Conservation (phyloP, 1,284 basidiomycete species). For the Mycena citricolor region DNA sequence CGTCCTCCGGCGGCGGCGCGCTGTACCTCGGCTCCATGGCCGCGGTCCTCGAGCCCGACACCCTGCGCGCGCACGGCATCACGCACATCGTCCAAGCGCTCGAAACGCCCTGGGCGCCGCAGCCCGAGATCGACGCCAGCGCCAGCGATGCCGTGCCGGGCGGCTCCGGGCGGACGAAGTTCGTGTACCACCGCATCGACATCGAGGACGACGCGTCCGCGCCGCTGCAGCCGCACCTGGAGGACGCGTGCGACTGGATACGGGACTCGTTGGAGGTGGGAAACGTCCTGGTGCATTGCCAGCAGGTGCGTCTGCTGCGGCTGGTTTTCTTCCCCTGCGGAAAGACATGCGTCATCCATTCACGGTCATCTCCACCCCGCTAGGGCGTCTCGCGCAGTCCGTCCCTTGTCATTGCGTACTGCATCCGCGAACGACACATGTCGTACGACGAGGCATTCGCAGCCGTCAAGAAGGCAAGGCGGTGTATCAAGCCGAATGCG, state of each 20-base stretch:
- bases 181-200: constrained; percentile 61
- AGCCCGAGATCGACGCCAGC: constrained; percentile 43
- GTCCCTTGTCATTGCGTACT: constrained; percentile 66
- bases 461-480: constrained; percentile 56
- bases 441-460: constrained; percentile 61
- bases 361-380: constrained; percentile 1
- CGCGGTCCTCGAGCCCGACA: constrained; percentile 49
- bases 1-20: constrained; percentile 33
- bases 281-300: constrained; percentile 66
- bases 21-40: constrained; percentile 58
- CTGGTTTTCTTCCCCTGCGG: constrained; percentile 8
- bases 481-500: constrained; percentile 70
- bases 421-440: constrained; percentile 65
- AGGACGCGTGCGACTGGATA: constrained; percentile 56
- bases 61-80: constrained; percentile 50
- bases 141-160: no score
- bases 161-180: constrained; percentile 56
- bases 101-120: constrained; percentile 67
- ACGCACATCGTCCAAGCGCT: constrained; percentile 68
- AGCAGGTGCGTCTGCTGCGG: constrained; percentile 49
- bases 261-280: constrained; percentile 50
- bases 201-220: constrained; percentile 57
- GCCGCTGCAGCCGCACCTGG: constrained; percentile 53
- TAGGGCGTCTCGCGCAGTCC: constrained; percentile 69
- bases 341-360: constrained; percentile 13